Percentiles rank a stretch among this genome's conserved stretches.
Evolutionary conservation across 176 grass and related monocot genomes (phyloP).

Genomic region (Olyra latifolia): DNA sequence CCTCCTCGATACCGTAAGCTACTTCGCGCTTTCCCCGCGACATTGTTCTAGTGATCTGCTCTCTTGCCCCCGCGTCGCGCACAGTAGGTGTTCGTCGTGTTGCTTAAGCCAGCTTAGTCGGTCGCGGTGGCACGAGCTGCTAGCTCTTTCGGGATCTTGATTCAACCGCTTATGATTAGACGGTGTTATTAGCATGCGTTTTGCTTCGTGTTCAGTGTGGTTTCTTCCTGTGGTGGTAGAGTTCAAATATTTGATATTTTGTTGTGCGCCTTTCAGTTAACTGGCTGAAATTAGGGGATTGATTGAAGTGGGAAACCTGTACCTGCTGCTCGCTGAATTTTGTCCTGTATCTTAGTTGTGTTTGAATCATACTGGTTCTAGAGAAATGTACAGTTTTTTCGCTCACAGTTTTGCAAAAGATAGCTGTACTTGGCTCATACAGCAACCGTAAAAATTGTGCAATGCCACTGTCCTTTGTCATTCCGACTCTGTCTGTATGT

Average conservation of each 20-base stretch:
- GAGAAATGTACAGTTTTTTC: background rate
- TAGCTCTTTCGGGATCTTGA: background rate
- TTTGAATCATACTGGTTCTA: background rate
- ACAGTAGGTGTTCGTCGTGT: conserved; percentile 1
- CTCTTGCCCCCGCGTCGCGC: background rate
- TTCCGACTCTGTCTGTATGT: background rate
- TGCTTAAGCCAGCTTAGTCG: background rate
- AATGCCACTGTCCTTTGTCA: background rate
- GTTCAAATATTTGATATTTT: background rate
- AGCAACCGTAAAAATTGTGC: background rate
- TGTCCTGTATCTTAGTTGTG: background rate
- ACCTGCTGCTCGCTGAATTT: background rate
- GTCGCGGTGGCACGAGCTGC: background rate
- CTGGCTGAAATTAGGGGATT: background rate
- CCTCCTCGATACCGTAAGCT: conserved; percentile 73
- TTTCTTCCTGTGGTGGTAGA: background rate
- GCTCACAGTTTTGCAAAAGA: background rate
- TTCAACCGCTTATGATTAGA: background rate
- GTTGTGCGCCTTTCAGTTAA: background rate
- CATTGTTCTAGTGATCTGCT: background rate
- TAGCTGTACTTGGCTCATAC: background rate
- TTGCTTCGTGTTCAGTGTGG: background rate
- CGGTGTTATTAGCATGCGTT: background rate
- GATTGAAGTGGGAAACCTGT: background rate
- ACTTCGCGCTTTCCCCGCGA: background rate